Base-by-base conservation (phyloP, 768 basidiomycete species). In the Termitomyces sp. region DNA sequence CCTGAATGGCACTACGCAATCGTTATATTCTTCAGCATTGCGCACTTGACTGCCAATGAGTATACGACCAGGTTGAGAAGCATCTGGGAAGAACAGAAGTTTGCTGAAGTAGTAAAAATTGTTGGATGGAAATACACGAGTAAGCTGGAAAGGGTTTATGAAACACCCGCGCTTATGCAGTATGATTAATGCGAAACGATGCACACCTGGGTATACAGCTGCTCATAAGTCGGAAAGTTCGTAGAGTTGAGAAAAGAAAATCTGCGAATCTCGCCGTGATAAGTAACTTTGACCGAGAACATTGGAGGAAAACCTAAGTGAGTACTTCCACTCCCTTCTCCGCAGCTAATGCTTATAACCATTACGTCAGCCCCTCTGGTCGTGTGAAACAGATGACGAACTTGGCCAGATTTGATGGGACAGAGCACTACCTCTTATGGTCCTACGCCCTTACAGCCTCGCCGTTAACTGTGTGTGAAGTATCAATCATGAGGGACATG, bases 211-310 rank as follows among this genome's bases (percentile, higher is more conserved):
- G 74, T 71, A 64, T 76, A 77, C 41, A 92, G 75, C 61, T 88
- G 75, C 3, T 79, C 70, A 65, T 81, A 90, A 1, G 83, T 70
- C 46, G 90, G 90, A 65, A 92, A 89, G 18, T 72, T 63, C 41
- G 71, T 66, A n/a, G 68, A 69, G 6, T 77, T 74, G 18, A 74
- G 60, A 61, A 90, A 88, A 3, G 80, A 72, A 63, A 88, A 77
- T 63, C 81, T 88, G 64, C 90, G 82, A 56, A 83, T 88, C 68
- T 91, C 87, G 32, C 74, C 72, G 55, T 79, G 74, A 68, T 89
- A 90, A 22, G 87, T 87, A n/a, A 84, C 88, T 72, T 92, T 92
- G 67, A 91, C 80, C 56, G 83, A 82, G 76, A 90, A 90, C 82
- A 86, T 85, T 72, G 75, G 70, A 63, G 62, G 47, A 55, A 63